Evolutionary conservation across 495 filamentous ascomycete species (phyloP), one percentile per base, ranked within the genome.

Genomic region (Aspergillus panamensis): DNA sequence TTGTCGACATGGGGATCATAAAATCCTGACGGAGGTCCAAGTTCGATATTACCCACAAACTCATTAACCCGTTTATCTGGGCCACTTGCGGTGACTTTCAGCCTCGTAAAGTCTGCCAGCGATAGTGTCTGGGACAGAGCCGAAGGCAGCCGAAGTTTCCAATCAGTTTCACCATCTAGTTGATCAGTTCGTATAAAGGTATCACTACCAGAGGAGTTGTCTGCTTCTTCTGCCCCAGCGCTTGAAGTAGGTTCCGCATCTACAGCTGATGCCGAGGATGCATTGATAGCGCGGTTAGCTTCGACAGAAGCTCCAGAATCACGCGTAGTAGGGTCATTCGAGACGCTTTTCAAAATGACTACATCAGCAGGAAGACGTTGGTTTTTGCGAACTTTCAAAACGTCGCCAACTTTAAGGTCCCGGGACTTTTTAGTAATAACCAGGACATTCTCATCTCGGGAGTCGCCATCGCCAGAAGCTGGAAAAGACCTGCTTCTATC

Each of bases 121-220:
- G 85, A 66, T 6, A 97, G 76, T 37, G 72, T 75, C 63, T 99
- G 95, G 0, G 92, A 92, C 12, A 96, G 68, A 0, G 88, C 80
- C 8, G 92, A 92, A 3, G 93, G 91, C 3, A 97, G 69, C 5
- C 95, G 86, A 35, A 99, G 78, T 72, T 99, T 99, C 95, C 95
- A 99, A 64, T 99, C 95, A 8, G 95, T 99, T 73, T 99, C 95
- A 55, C 95, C 95, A 63, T 99, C 95, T 9, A 99, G 81, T 68
- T 99, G 95, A 69, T 99, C 95, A 2, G 95, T 99, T 42, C 93
- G 83, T 60, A 99, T 97, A 61, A 99, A 99, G 1, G 95, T 90
- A 66, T 99, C 95, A 33, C 91, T 91, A 17, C 82, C 77, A 19
- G 70, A 67, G 14, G 65, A 66, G 32, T 12, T 13, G 57, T 63